A percentile compares a stretch with the other conserved stretches of the same genome.
Evolutionary conservation across 2,329 filamentous ascomycete genomes (phyloP).

Genomic region (Chalara sp.): DNA sequence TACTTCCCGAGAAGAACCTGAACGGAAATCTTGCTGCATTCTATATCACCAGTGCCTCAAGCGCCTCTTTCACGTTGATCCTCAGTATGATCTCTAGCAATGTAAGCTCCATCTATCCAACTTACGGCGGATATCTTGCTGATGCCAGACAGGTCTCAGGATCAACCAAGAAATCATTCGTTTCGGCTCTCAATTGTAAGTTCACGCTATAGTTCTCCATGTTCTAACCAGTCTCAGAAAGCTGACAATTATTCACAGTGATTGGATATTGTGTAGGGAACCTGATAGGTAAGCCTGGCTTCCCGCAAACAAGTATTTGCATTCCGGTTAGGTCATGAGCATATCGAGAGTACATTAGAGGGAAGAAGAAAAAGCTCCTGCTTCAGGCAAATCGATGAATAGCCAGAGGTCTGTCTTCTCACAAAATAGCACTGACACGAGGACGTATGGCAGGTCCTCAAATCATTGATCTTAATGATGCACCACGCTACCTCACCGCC

Average conservation of each 20-base stretch:
- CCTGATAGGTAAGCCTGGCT: conserved; percentile 35
- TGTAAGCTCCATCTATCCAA: conserved; percentile 17
- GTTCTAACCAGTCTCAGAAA: too few species aligned
- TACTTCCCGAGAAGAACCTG: conserved; percentile 29
- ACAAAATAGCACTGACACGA: too few species aligned
- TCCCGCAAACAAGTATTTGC: too few species aligned
- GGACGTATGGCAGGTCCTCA: conserved; percentile 12
- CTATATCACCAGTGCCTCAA: conserved; percentile 48
- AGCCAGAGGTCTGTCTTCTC: too few species aligned
- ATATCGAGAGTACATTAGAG: too few species aligned
- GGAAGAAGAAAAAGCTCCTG: too few species aligned
- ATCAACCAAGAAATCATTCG: conserved; percentile 42
- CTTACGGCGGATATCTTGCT: too few species aligned
- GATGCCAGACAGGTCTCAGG: conserved; percentile 20
- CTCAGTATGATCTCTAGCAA: conserved; percentile 21
- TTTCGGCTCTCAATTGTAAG: conserved; percentile 33
- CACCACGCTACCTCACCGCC: conserved; percentile 32
- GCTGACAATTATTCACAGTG: conserved; percentile 1
- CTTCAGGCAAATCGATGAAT: too few species aligned
- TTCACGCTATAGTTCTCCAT: too few species aligned
- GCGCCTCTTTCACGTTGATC: too few species aligned
- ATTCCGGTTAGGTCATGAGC: too few species aligned
- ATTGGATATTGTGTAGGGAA: conserved; percentile 47
- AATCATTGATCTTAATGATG: conserved; percentile 35
- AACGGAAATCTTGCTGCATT: conserved; percentile 32